Percentiles rank a stretch among this genome's conserved stretches.
Evolutionary conservation across 306 rosid genomes (phyloP).

Genomic region (Quercus wislizeni): DNA sequence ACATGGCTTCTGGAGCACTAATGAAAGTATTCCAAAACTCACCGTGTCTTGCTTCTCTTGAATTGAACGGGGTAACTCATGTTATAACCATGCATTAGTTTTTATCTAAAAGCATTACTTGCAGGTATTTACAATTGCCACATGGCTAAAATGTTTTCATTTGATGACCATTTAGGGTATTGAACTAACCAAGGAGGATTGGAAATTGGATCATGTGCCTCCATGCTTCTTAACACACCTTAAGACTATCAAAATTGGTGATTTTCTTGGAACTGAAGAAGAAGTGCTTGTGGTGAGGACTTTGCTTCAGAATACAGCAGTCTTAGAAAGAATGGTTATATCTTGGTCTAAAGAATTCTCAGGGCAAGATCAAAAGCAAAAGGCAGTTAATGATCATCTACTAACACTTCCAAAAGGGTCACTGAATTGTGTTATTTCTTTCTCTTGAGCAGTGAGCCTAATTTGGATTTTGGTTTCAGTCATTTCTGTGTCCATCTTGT

Average conservation of each 20-base stretch:
- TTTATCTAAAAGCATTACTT: too few relatives aligned
- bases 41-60: not conserved
- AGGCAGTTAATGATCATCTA: too few relatives aligned
- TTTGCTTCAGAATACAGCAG: not conserved
- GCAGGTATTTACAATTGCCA: not conserved
- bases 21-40: not conserved
- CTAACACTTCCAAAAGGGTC: too few relatives aligned
- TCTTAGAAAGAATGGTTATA: not conserved
- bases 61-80: not conserved
- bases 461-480: too few relatives aligned
- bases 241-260: not conserved
- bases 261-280: not conserved
- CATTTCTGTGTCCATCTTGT: too few relatives aligned
- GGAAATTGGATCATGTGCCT: not conserved
- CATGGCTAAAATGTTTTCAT: too few relatives aligned
- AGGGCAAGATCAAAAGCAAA: too few relatives aligned
- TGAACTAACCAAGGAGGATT: not conserved
- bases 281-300: not conserved
- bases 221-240: not conserved
- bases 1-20: too few relatives aligned
- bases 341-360: too few relatives aligned
- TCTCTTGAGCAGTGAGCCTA: too few relatives aligned
- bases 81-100: too few relatives aligned
- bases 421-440: too few relatives aligned
- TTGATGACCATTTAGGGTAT: not conserved